Base-by-base conservation (phyloP, 2,329 filamentous ascomycete species). In the Neonectria coccinea region DNA sequence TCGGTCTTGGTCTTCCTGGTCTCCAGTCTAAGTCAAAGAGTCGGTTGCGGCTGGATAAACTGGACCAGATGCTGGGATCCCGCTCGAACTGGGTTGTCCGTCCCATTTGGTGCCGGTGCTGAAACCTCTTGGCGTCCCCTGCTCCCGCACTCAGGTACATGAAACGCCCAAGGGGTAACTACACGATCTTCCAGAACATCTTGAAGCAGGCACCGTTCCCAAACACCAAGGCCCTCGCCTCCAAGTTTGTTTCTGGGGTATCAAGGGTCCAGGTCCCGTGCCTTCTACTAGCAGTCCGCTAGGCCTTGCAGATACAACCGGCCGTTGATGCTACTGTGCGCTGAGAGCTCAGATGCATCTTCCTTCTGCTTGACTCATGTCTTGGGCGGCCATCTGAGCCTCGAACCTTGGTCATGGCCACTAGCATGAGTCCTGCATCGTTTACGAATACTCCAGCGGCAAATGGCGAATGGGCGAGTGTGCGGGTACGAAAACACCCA, bases 111-210 rank as follows among this genome's bases (percentile, higher is more conserved):
- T 59, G 60, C 67, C 64, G 55, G 58, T 56, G 41, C 59, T 54
- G 68, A 72, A 70, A 69, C 69, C 62, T 58, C 64, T 58, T 57
- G 63, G 62, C 64, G 65, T 47, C 54, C 58, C 61, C 59, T 62
- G 59, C 61, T 64, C 48, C 56, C 36, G 33, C 47, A 7, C 10
- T 68, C 66, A 56, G 62, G 58, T 65, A 70, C 69, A 60, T 72
- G 74, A 77, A 75, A 73, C 69, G 44, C 25, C 52, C 55, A 27
- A 63, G 44, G 44, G n/a, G 36, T 45, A 42, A 57, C 65, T 54
- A 65, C 64, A 65, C 63, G 60, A 63, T 69, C 54, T 73, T 73
- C 70, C 73, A 72, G 71, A 76, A 74, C 59, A 68, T 67, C 44
- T 66, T 67, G 67, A 72, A 58, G 68, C 67, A 58, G 45, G 59